Evolutionary conservation across 768 basidiomycete genomes (phyloP).

Genomic region (Suillus lakei): DNA sequence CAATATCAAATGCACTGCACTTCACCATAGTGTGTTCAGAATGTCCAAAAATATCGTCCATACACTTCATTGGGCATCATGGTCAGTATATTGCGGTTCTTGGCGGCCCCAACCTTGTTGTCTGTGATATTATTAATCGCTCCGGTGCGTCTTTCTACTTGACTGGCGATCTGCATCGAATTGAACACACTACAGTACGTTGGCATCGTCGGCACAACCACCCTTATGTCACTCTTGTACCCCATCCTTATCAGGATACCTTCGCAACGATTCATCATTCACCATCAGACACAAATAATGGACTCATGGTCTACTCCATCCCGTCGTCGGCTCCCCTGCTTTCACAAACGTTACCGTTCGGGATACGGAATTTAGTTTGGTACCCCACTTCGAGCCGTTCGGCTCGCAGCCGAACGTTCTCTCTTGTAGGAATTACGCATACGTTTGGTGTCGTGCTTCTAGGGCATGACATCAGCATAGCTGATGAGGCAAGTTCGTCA

Average conservation of each 20-base stretch:
- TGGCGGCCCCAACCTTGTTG: conserved; percentile 51
- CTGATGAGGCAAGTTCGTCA: conserved; percentile 47
- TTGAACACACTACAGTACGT: conserved; percentile 46
- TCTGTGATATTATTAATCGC: conserved; percentile 76
- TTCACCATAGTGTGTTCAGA: conserved; percentile 65
- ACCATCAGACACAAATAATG: conserved; percentile 35
- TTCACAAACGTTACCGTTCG: conserved; percentile 60
- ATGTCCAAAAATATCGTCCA: conserved; percentile 46
- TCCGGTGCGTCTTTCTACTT: conserved; percentile 51
- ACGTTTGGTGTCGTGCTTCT: conserved; percentile 69
- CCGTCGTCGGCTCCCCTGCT: conserved; percentile 49
- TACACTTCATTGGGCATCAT: conserved; percentile 69
- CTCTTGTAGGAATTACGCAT: conserved; percentile 71
- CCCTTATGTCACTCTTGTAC: conserved; percentile 50
- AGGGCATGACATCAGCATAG: conserved; percentile 57
- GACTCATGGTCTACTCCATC: conserved; percentile 53
- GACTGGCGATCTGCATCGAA: conserved; percentile 3
- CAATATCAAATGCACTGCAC: conserved; percentile 60
- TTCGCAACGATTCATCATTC: conserved; percentile 61
- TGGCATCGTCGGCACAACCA: conserved; percentile 55
- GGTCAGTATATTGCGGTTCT: conserved; percentile 73
- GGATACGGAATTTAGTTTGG: conserved; percentile 54
- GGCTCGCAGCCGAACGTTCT: conserved; percentile 44
- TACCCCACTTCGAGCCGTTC: conserved; percentile 40
- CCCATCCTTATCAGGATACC: conserved; percentile 59